Percentiles rank a stretch among this genome's conserved stretches.
These are phyloP conservation scores for Takakia lepidozioides DNA, from an alignment of 225 moss, liverwort and hornwort species.

Conservation along the genomic window DNA sequence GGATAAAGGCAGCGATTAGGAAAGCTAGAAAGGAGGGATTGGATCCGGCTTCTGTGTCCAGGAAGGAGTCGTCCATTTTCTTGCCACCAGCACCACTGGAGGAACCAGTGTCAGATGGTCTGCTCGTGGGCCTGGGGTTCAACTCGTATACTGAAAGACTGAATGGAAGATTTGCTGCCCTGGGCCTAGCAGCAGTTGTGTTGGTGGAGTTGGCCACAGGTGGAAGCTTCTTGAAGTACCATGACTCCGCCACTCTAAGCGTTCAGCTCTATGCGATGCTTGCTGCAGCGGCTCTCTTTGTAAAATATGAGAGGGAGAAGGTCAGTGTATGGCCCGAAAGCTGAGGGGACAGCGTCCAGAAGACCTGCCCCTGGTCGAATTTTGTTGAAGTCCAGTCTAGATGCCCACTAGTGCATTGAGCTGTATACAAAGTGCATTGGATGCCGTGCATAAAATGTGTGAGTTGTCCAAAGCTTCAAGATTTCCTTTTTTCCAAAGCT, in stretches of 20 bases:
- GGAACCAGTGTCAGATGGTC: constrained; percentile 46
- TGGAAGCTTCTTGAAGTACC: constrained; percentile 40
- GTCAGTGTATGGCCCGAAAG: constrained; percentile 55
- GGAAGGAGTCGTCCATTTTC: constrained; percentile 9
- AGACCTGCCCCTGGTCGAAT: too few species aligned
- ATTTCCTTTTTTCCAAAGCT: too few species aligned
- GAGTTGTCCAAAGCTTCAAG: too few species aligned
- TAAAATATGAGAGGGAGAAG: constrained; percentile 57
- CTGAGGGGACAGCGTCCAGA: too few species aligned
- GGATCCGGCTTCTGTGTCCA: constrained; percentile 1
- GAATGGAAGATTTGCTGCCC: constrained; percentile 50
- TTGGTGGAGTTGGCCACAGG: constrained; percentile 66
- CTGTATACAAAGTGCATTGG: too few species aligned
- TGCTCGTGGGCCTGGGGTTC: constrained; percentile 43
- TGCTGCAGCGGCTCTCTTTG: constrained; percentile 31
- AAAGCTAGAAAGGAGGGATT: constrained; percentile 51
- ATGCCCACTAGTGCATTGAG: too few species aligned
- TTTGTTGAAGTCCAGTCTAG: too few species aligned
- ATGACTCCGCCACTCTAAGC: constrained; percentile 35
- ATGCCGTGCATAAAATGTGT: too few species aligned
- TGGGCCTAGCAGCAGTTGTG: constrained; percentile 50
- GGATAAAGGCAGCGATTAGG: constrained; percentile 57
- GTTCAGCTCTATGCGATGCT: constrained; percentile 47
- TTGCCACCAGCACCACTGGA: constrained; percentile 37
- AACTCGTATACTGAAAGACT: constrained; percentile 62